These are phyloP conservation scores for Adansonia digitata DNA, from an alignment of 345 rosid genomes.

Conservation along the genomic window DNA sequence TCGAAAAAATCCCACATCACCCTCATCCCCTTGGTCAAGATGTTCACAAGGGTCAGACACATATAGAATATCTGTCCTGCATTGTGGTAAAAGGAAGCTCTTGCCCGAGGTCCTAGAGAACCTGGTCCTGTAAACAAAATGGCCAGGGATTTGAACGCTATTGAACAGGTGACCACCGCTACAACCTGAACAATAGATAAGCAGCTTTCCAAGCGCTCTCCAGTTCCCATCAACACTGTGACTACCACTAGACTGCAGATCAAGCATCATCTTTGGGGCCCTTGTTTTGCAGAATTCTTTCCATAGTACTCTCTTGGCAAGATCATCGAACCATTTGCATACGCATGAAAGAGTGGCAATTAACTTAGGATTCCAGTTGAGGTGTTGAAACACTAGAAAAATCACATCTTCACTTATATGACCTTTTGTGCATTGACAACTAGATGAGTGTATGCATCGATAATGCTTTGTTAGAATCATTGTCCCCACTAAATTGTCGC, in stretches of 20 bases:
- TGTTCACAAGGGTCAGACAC: conserved; percentile 99
- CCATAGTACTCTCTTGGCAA: conserved; percentile 86
- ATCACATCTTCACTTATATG: conserved; percentile 84
- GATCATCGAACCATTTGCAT: conserved; percentile 98
- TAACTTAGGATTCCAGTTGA: conserved; percentile 91
- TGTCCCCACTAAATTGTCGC: conserved; percentile 18
- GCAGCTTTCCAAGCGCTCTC: conserved; percentile 94
- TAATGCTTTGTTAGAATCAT: conserved; percentile 86
- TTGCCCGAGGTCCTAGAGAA: conserved; percentile 96
- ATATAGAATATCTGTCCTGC: conserved; percentile 76
- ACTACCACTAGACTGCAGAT: conserved; percentile 87
- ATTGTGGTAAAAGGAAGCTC: conserved; percentile 85
- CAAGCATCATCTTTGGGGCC: conserved; percentile 93
- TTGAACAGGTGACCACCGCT: conserved; percentile 67
- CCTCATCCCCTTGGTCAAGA: conserved; percentile 94
- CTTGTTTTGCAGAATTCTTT: conserved; percentile 86
- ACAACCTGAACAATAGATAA: conserved; percentile 87
- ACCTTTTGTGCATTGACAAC: conserved; percentile 89
- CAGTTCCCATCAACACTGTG: conserved; percentile 96
- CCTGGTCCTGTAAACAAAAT: conserved; percentile 79
- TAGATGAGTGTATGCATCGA: conserved; percentile 90
- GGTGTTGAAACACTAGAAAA: conserved; percentile 75
- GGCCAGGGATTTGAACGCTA: conserved; percentile 71
- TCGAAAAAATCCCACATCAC: conserved; percentile 92
- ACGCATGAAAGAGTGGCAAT: conserved; percentile 72